phyloP scores from a whole-genome alignment of 106 monocot species.

The Ottelia alismoides region DNA sequence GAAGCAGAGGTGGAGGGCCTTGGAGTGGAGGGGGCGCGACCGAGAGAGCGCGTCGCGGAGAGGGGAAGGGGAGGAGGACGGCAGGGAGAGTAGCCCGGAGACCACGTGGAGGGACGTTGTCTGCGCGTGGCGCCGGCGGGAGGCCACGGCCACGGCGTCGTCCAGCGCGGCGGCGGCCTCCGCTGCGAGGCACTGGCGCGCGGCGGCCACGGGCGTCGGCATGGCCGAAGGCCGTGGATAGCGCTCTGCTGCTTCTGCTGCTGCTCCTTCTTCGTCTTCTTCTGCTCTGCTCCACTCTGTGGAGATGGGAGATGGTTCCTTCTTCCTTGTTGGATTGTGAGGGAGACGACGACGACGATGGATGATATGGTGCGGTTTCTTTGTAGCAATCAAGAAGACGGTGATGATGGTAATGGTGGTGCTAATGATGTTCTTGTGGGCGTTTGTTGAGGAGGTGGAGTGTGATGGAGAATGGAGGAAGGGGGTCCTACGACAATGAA shows the following conservation, averaged over 20 bases:
- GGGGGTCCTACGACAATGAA: no score
- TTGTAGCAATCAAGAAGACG: no score
- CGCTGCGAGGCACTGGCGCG: constrained; percentile 57
- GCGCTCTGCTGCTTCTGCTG: no score
- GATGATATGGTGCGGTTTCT: neutral
- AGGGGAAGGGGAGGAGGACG: constrained; percentile 22
- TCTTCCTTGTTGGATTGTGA: no score
- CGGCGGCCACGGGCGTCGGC: constrained; percentile 70
- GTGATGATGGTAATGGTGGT: constrained; percentile 8
- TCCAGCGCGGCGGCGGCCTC: constrained; percentile 58
- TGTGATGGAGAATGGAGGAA: no score
- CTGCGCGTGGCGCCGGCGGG: constrained; percentile 74
- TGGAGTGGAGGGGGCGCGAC: constrained; percentile 56
- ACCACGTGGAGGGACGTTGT: constrained; percentile 91
- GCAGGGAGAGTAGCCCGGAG: constrained; percentile 47
- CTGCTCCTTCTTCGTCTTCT: no score
- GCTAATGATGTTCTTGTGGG: constrained; percentile 1
- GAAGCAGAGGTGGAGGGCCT: constrained; percentile 82
- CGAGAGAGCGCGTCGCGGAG: constrained; percentile 48
- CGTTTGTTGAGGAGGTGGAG: no score
- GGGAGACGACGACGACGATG: no score
- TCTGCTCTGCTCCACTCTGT: no score
- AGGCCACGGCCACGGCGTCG: constrained; percentile 53
- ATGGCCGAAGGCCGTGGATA: no score
- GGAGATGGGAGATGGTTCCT: no score